Evolutionary conservation across 1,139 yeast species (phyloP).

Genomic region (Suhomyces bolitotheri): DNA sequence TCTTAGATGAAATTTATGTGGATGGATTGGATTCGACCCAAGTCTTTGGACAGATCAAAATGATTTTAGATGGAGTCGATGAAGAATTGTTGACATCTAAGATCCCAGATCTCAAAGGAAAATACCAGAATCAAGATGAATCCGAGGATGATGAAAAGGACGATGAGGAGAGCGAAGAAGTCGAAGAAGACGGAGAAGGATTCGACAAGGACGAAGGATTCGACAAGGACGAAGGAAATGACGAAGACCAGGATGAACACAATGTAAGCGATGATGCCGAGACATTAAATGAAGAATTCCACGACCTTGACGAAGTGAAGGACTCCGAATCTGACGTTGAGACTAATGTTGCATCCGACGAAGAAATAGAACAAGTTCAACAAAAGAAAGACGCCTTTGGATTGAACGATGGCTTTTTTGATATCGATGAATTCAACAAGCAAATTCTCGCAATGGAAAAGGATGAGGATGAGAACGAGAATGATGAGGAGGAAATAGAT

Average conservation of each 20-base stretch:
- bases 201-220: slow-evolving; percentile 22
- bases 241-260: slow-evolving; percentile 13
- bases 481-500: slow-evolving; percentile 61
- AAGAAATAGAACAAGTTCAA: slow-evolving; percentile 14
- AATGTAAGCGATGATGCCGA: slow-evolving; percentile 21
- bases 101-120: slow-evolving; percentile 43
- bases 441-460: slow-evolving; percentile 75
- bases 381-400: slow-evolving; percentile 57
- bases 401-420: slow-evolving; percentile 81
- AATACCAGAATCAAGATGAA: slow-evolving; percentile 18
- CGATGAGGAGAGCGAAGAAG: slow-evolving; percentile 16
- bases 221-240: slow-evolving; percentile 24
- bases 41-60: slow-evolving; percentile 89
- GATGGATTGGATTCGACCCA: slow-evolving; percentile 91
- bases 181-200: slow-evolving; percentile 18
- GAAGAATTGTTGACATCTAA: slow-evolving; percentile 54
- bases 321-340: slow-evolving; percentile 21
- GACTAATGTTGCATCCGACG: slow-evolving; percentile 16
- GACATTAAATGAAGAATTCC: slow-evolving; percentile 15
- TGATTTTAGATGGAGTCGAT: slow-evolving; percentile 72
- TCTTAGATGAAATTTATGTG: slow-evolving; percentile 75
- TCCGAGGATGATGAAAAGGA: slow-evolving; percentile 24
- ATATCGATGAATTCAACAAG: slow-evolving; percentile 80
- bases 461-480: slow-evolving; percentile 37
- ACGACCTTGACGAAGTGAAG: slow-evolving; percentile 19